Conservation (phyloP, 129 eudicot species). For the Pulicaria dysenterica region DNA sequence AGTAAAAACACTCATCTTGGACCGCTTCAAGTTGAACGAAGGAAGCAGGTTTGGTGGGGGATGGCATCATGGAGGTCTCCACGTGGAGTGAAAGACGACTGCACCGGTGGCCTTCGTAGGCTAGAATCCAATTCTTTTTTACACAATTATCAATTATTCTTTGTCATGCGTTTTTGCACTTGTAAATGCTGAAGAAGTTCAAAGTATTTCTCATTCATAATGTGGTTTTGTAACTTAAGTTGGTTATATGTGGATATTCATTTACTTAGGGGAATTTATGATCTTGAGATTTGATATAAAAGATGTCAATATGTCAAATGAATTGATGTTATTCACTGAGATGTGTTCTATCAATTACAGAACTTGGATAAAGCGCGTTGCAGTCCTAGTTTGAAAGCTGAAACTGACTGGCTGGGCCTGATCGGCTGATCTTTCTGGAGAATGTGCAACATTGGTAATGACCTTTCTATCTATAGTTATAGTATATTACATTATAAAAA, state of each 20-base stretch:
- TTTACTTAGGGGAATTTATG: neutral
- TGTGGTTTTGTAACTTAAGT: neutral
- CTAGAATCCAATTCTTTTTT: neutral
- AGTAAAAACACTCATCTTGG: too few species aligned
- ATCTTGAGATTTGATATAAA: neutral
- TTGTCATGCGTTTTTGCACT: neutral
- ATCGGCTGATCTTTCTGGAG: conserved; percentile 98
- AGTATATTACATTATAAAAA: neutral
- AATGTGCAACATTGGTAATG: conserved; percentile 89
- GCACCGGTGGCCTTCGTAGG: neutral
- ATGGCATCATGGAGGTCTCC: too few species aligned
- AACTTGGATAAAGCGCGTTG: conserved; percentile 95
- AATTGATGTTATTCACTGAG: conserved; percentile 3
- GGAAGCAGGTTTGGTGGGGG: too few species aligned
- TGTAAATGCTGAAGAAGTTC: neutral
- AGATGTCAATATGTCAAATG: neutral
- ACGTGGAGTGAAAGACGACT: too few species aligned
- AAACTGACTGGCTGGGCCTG: conserved; percentile 73
- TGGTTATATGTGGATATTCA: conserved; percentile 1
- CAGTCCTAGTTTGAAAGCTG: conserved; percentile 93
- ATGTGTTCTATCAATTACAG: conserved; percentile 43
- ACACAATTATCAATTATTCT: neutral
- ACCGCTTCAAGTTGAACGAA: too few species aligned
- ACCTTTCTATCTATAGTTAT: conserved; percentile 9
- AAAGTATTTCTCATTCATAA: neutral